phyloP scores from a whole-genome alignment of 2,329 filamentous ascomycete genomes.

The Seiridium unicorne region DNA sequence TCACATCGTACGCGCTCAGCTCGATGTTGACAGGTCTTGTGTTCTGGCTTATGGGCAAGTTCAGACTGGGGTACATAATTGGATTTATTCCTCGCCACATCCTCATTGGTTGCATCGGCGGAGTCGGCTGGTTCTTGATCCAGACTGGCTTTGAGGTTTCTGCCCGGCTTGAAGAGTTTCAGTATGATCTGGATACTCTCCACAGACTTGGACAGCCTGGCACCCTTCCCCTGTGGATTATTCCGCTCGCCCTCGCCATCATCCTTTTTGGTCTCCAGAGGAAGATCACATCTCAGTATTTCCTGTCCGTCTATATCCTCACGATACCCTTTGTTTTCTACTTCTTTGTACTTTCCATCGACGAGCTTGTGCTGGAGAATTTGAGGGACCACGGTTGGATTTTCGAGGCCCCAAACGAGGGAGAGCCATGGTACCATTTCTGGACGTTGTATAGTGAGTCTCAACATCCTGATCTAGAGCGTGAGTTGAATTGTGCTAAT shows the following conservation, averaged over 20 bases:
- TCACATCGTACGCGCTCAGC: conserved; percentile 85
- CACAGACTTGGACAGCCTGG: conserved; percentile 70
- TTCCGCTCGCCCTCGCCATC: conserved; percentile 75
- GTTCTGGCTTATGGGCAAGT: conserved; percentile 87
- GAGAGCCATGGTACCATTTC: conserved; percentile 95
- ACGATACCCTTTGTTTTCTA: conserved; percentile 76
- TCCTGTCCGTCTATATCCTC: conserved; percentile 85
- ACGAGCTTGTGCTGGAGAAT: conserved; percentile 63
- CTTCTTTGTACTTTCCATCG: conserved; percentile 68
- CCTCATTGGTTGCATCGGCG: conserved; percentile 93
- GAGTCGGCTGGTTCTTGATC: conserved; percentile 92
- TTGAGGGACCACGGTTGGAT: conserved; percentile 83
- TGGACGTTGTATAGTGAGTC: conserved; percentile 87
- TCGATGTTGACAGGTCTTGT: conserved; percentile 87
- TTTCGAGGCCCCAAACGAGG: conserved; percentile 79
- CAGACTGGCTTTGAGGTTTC: conserved; percentile 93
- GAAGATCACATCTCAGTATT: conserved; percentile 76
- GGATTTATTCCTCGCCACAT: conserved; percentile 98
- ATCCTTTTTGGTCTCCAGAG: conserved; percentile 74
- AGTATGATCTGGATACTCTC: conserved; percentile 76
- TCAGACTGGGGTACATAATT: conserved; percentile 86
- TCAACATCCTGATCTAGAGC: not conserved
- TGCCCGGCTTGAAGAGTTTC: conserved; percentile 80
- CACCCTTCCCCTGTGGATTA: conserved; percentile 78
- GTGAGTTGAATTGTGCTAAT: conserved; percentile 16